Base-by-base conservation (phyloP, 164 flowering plant species). In the Nymphaea thermarum region DNA sequence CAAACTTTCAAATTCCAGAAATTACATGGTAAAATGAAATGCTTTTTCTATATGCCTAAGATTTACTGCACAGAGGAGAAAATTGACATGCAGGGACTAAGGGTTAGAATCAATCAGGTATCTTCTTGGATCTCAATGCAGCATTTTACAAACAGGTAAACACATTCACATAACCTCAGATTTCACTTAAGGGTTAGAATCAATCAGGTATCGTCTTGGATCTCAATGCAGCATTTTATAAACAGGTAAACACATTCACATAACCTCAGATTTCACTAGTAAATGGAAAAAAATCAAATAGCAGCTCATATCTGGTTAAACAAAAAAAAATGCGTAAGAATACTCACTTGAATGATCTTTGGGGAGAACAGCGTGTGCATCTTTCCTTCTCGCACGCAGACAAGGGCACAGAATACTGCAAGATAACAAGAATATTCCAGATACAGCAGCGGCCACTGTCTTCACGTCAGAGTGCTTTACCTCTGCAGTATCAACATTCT, bases 281-380 rank as follows among this genome's bases (percentile, higher is more conserved):
- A 5, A 25, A 25, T 25, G 36, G 36, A 25, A 25, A 25, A 25
- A 25, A 25, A 0, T 25, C 36, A 25, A 25, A 25, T 25, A 25
- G 36, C 36, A 25, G 36, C 36, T 25, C 14, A 63, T 16, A 6
- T 4, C 44, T 2, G 42, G 43, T 17, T 44, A 51, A 62, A 15
- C 65, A 42, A 17, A 16, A 2, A 66, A 61, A 14, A 51, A 44
- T 43, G 14, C 0, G n/a, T 59, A 65, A 43, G 67, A 71, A 42
- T 12, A 84, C 93, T 85, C 79, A 91, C 98, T 83, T 76, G 89
- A 81, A 79, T 42, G 77, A 1, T 89, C 88, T 71, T 81, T 85
- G 57, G 77, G n/a, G 66, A 82, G 83, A 76, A 73, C 85, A 43
- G 78, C 18, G 42, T 80, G 79, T 4, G 71, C 68, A 60, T 79